Evolutionary conservation across 345 rosid species (phyloP).

Genomic region (Syzygium oleosum): DNA sequence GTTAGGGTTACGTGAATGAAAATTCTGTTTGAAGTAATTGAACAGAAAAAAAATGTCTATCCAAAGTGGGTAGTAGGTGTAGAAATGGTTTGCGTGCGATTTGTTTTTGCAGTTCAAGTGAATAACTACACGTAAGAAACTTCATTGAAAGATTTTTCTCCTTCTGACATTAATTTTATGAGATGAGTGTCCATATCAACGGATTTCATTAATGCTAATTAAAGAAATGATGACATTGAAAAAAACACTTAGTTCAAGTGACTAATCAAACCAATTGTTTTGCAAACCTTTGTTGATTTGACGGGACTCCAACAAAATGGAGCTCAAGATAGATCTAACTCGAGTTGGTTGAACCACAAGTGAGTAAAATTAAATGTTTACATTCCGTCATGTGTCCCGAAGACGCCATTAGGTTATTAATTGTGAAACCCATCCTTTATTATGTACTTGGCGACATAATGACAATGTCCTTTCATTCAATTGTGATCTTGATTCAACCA

Average conservation of each 20-base stretch:
- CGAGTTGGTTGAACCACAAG: rapidly evolving
- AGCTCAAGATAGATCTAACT: neutral
- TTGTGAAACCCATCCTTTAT: neutral
- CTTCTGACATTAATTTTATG: neutral
- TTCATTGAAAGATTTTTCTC: too few species aligned
- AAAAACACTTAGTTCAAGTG: neutral
- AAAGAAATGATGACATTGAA: neutral
- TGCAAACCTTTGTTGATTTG: neutral
- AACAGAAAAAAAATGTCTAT: too few species aligned
- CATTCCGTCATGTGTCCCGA: neutral
- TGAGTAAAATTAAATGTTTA: neutral
- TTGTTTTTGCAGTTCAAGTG: too few species aligned
- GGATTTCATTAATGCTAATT: too few species aligned
- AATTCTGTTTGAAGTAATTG: too few species aligned
- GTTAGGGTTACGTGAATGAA: too few species aligned
- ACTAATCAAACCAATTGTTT: neutral
- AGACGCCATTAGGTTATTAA: neutral
- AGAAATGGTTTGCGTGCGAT: too few species aligned
- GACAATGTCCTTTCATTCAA: neutral
- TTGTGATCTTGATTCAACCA: neutral
- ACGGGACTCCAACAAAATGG: neutral
- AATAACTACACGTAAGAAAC: too few species aligned
- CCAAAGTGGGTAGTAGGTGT: too few species aligned
- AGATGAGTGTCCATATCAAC: neutral
- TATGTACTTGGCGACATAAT: neutral